Evolutionary conservation across 2,329 filamentous ascomycete species (phyloP), one percentile per base, ranked within the genome.

Genomic region (Trichophyton equinum): DNA sequence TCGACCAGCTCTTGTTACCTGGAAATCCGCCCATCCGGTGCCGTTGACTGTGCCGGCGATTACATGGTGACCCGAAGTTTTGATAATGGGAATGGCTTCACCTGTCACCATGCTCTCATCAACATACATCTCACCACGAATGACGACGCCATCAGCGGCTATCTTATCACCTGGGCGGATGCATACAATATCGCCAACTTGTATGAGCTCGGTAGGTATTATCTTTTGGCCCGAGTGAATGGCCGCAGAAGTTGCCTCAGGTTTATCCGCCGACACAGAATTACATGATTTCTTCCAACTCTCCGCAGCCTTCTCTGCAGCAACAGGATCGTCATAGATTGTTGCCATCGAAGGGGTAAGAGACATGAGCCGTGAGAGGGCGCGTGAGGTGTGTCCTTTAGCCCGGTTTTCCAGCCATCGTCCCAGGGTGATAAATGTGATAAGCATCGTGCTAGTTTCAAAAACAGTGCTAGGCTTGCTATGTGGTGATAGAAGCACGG

Each of bases 71-170:
- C 88, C 90, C 68, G 89, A 86, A 66, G 83, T 86, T 76, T 99
- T 99, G 68, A 90, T 85, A 40, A 97, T 91, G 0, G 94, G 92
- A 82, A 96, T 92, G 2, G 94, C 88, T 76, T 99, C 94, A 65
- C 94, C 94, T 4, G 94, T 99, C 57, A 99, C 91, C 92, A 97
- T 97, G 71, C 91, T 96, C 76, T 99, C 94, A 66, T 99, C 91
- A 22, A 96, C 84, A 69, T 95, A 96, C 40, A 90, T 95, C 74
- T 96, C 89, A 36, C 94, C 94, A 59, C 88, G 85, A 61, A 90
- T 89, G 59, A 99, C 82, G 7, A 84, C 81, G 56, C 94, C 94
- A 71, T 99, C 94, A 1, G 92, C 92, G 1, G 94, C 92, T 62
- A 99, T 90, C 77, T 97, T 97, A 76, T 97, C 94, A 60, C 94